Conservation (phyloP, 208 protist genomes). For the Leishmania major region DNA sequence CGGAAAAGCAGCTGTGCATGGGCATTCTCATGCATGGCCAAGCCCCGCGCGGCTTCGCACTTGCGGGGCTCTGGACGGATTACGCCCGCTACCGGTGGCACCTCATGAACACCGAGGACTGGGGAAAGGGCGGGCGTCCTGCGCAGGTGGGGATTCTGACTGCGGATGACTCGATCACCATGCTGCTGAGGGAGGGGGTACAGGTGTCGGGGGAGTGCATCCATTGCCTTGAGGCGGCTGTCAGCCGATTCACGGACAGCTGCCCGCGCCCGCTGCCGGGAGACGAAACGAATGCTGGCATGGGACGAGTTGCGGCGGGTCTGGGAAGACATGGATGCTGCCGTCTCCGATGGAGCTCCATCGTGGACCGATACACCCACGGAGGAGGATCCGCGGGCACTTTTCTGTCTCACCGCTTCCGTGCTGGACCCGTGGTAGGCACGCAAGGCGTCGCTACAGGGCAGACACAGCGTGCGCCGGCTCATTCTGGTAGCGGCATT, state of each 20-base stretch:
- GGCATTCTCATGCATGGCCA: background rate
- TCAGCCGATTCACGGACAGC: background rate
- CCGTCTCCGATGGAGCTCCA: too few species aligned
- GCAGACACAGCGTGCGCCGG: too few species aligned
- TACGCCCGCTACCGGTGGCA: background rate
- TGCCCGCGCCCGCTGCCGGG: background rate
- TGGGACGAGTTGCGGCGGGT: background rate
- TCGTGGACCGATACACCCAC: background rate
- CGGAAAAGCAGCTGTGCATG: background rate
- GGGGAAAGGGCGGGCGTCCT: background rate
- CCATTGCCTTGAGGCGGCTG: background rate
- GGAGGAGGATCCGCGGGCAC: background rate
- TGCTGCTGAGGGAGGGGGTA: background rate
- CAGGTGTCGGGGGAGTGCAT: background rate
- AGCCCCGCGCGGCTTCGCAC: background rate
- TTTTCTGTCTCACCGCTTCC: background rate
- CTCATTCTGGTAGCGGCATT: too few species aligned
- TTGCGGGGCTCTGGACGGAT: background rate
- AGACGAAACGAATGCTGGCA: background rate
- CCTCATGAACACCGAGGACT: background rate
- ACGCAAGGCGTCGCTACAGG: background rate
- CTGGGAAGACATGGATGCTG: background rate
- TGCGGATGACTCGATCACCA: background rate
- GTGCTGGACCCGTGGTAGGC: background rate
- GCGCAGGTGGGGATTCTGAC: background rate